These are phyloP conservation scores for Henckelia pumila DNA, from an alignment of 257 asterid genomes.

Conservation along the genomic window DNA sequence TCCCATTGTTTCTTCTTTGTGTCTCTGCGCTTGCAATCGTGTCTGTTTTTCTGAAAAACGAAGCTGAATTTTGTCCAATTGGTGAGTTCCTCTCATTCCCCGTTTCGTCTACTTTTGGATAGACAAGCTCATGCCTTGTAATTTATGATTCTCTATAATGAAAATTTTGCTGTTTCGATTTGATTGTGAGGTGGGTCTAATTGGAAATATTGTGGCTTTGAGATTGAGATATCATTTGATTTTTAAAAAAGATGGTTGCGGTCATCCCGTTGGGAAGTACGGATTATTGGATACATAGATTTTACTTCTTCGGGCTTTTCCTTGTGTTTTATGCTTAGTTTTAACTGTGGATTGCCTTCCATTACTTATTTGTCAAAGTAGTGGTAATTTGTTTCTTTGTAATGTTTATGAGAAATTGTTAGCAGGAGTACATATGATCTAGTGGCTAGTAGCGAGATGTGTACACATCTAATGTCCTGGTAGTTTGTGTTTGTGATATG, in stretches of 20 bases:
- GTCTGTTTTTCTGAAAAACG: background rate
- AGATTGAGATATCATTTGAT: background rate
- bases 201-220: background rate
- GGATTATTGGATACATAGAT: background rate
- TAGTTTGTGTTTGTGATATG: no score
- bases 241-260: background rate
- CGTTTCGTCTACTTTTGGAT: no score
- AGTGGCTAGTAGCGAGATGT: no score
- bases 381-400: no score
- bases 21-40: background rate
- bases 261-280: background rate
- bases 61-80: background rate
- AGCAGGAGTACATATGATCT: no score
- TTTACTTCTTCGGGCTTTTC: background rate
- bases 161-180: background rate
- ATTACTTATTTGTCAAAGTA: no score
- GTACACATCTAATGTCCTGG: no score
- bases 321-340: background rate
- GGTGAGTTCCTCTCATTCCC: no score
- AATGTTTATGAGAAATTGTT: no score
- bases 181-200: background rate
- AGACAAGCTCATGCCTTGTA: no score
- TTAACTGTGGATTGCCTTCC: no score
- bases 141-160: background rate
- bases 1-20: background rate